phyloP scores from a whole-genome alignment of 139 green algal species.

The Nannochloris sp. region DNA sequence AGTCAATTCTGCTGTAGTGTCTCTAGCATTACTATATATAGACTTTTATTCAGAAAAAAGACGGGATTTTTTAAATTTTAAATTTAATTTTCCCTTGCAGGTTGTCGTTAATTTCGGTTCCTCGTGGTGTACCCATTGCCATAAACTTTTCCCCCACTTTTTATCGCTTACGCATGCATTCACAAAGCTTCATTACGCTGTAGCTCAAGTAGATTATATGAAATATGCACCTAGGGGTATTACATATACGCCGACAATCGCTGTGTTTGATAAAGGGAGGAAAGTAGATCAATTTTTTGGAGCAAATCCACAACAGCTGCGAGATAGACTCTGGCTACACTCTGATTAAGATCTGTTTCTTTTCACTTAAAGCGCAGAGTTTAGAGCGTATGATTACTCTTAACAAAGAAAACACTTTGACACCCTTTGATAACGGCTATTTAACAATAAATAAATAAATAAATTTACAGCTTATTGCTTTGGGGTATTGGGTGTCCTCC shows the following conservation, averaged over 20 bases:
- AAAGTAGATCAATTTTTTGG: slow-evolving; percentile 44
- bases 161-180: slow-evolving; percentile 25
- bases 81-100: too few relatives aligned
- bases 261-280: slow-evolving; percentile 42
- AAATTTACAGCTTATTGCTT: background rate
- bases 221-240: slow-evolving; percentile 37
- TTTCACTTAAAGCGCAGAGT: too few relatives aligned
- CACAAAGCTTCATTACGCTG: slow-evolving; percentile 45
- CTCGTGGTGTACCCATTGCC: slow-evolving; percentile 39
- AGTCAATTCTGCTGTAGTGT: too few relatives aligned
- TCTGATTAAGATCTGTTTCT: background rate
- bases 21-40: too few relatives aligned
- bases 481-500: background rate
- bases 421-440: too few relatives aligned
- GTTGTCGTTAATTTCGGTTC: slow-evolving; percentile 39
- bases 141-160: slow-evolving; percentile 34
- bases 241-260: slow-evolving; percentile 60
- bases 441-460: too few relatives aligned
- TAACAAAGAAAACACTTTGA: too few relatives aligned
- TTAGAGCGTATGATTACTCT: too few relatives aligned
- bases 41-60: background rate
- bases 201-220: slow-evolving; percentile 67
- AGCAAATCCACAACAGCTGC: slow-evolving; percentile 27
- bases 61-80: too few relatives aligned
- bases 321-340: slow-evolving; percentile 29